phyloP scores from a whole-genome alignment of 176 grass and related monocot genomes.

The Ananas comosus region DNA sequence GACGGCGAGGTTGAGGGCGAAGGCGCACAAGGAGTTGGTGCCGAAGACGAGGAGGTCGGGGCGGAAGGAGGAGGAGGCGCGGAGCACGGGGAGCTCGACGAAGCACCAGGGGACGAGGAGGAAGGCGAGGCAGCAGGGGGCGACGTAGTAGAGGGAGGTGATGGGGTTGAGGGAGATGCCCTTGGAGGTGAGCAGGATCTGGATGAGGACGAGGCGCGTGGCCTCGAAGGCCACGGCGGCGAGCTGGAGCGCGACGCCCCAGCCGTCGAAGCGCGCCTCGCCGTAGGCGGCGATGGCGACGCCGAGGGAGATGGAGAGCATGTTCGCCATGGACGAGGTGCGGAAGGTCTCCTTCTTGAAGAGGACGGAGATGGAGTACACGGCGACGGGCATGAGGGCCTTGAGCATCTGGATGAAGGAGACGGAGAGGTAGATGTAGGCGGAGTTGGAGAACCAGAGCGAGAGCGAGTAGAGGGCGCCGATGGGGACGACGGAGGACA shows the following conservation, averaged over 20 bases:
- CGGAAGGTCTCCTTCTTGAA: conserved; percentile 77
- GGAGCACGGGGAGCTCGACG: conserved; percentile 76
- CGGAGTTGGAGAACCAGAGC: conserved; percentile 98
- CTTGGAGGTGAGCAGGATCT: conserved; percentile 95
- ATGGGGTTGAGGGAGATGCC: conserved; percentile 95
- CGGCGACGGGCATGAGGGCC: conserved; percentile 95
- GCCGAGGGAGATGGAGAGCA: conserved; percentile 96
- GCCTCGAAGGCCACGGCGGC: conserved; percentile 81
- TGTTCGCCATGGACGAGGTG: conserved; percentile 73
- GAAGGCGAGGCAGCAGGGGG: conserved; percentile 79
- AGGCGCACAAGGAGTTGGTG: conserved; percentile 86
- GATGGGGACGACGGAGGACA: conserved; percentile 72
- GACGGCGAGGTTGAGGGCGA: conserved; percentile 84
- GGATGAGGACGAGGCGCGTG: conserved; percentile 85
- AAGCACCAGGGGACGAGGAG: conserved; percentile 68
- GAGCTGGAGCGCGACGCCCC: conserved; percentile 76
- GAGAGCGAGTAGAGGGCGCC: conserved; percentile 89
- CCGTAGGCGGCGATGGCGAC: conserved; percentile 94
- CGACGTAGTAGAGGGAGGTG: conserved; percentile 88
- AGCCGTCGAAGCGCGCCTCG: conserved; percentile 65
- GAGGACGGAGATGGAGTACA: conserved; percentile 74
- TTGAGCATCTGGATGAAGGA: conserved; percentile 99
- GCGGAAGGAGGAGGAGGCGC: conserved; percentile 41
- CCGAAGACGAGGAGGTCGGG: conserved; percentile 74
- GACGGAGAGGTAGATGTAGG: conserved; percentile 94